A percentile compares a stretch with the other conserved stretches of the same genome.
phyloP scores from a whole-genome alignment of 441 rosid genomes.

The Bocquillonia castaneifolia region DNA sequence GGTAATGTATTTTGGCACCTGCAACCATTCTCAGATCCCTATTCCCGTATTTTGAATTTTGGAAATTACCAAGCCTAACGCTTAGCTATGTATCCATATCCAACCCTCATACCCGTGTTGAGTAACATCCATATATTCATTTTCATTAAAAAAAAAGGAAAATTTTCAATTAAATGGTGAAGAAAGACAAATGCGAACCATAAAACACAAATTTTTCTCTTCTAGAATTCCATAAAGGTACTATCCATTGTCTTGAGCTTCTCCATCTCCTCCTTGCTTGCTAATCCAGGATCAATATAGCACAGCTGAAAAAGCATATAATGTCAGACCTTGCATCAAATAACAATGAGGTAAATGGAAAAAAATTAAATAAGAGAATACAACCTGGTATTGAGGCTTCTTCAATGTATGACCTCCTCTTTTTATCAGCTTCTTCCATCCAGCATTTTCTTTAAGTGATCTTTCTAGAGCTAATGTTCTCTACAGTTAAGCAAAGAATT shows the following conservation, averaged over 20 bases:
- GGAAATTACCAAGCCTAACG: too few species aligned
- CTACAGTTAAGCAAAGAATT: conserved; percentile 33
- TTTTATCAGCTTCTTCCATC: conserved; percentile 63
- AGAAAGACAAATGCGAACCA: conserved; percentile 7
- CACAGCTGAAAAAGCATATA: conserved; percentile 45
- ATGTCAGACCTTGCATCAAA: conserved; percentile 21
- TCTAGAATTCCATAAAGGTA: conserved; percentile 44
- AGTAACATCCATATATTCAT: background rate
- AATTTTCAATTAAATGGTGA: background rate
- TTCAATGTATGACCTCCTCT: conserved; percentile 65
- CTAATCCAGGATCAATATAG: conserved; percentile 67
- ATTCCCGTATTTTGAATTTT: too few species aligned
- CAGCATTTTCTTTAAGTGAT: conserved; percentile 47
- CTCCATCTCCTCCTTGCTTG: conserved; percentile 60
- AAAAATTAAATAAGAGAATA: conserved; percentile 5
- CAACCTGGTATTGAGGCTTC: conserved; percentile 67
- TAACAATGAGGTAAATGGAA: conserved; percentile 6
- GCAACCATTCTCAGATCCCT: too few species aligned
- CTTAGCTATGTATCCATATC: too few species aligned
- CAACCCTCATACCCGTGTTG: too few species aligned
- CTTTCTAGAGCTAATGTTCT: conserved; percentile 52
- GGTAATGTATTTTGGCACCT: too few species aligned
- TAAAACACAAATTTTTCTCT: conserved; percentile 15
- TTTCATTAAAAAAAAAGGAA: background rate
- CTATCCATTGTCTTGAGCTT: conserved; percentile 66